phyloP scores from a whole-genome alignment of 805 yeast species.

The Kuraishia molischiana region DNA sequence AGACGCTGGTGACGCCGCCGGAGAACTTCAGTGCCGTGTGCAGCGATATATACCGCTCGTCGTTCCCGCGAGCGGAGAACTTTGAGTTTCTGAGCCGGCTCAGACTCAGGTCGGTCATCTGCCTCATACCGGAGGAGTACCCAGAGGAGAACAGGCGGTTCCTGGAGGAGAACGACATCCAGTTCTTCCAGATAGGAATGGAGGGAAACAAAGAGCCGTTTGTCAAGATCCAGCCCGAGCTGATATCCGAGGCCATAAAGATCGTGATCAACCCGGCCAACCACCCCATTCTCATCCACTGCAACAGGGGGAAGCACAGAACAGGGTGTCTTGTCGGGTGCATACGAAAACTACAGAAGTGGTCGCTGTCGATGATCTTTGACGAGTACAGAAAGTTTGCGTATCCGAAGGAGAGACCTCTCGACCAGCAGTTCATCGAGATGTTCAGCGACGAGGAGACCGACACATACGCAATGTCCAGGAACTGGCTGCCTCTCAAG shows the following conservation, averaged over 20 bases:
- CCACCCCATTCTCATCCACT: constrained; percentile 89
- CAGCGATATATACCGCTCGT: constrained; percentile 70
- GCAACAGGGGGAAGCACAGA: constrained; percentile 94
- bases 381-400: constrained; percentile 95
- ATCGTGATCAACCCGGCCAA: constrained; percentile 77
- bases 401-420: constrained; percentile 87
- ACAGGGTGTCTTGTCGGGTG: constrained; percentile 97
- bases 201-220: constrained; percentile 95
- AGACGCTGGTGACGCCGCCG: constrained; percentile 45
- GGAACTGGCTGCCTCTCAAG: constrained; percentile 54
- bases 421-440: constrained; percentile 94
- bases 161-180: constrained; percentile 48
- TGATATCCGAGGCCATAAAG: constrained; percentile 71
- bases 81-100: constrained; percentile 58
- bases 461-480: constrained; percentile 38
- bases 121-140: constrained; percentile 86
- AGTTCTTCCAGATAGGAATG: constrained; percentile 81
- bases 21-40: constrained; percentile 88
- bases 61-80: constrained; percentile 84
- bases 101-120: constrained; percentile 63
- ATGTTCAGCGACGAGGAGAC: constrained; percentile 65
- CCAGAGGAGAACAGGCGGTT: constrained; percentile 70
- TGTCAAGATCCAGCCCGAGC: constrained; percentile 57
- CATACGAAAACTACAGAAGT: constrained; percentile 74
- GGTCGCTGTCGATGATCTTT: constrained; percentile 91